Base-by-base conservation (phyloP, 2,329 filamentous ascomycete species). In the Parastagonospora nodorum region DNA sequence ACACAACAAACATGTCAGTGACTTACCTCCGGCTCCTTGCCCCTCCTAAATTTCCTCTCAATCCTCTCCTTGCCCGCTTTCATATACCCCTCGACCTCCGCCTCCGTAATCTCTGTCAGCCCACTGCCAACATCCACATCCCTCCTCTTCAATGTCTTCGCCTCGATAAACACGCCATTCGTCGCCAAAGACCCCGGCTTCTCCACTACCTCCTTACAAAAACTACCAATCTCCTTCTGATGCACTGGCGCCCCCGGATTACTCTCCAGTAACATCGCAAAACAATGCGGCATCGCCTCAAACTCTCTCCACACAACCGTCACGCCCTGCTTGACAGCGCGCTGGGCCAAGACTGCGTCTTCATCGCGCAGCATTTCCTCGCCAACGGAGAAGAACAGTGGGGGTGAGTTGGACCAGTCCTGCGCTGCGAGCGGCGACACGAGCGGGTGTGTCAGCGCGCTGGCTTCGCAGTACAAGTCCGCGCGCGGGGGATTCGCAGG, bases 281-380 rank as follows among this genome's bases (percentile, higher is more conserved):
- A 93, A 60, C 84, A 85, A 73, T 92, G 89, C 46, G 90, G 88
- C 89, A 93, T 93, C 2, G 84, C 87, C 69, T 92, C 86, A 67
- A 86, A 94, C 73, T 90, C 84, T 67, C 89, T 84, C 63, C 86
- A 88, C 3, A 84, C 78, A 0, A 92, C 82, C 0, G 64, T 66
- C 0, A 87, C 86, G 5, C 83, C 84, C 39, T 88, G 82, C 7
- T 63, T 57, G 12, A 77, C 77, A 9, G 89, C 77, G 33, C 80
- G 78, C 35, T 75, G 72, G 0, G 86, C 88, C 2, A 90, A 66
- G 45, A 84, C 83, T 56, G 79, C 80, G 52, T 80, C 80, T 69
- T 92, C 88, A 68, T 90, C 88, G 1, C 82, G 77, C 8, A 93
- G 77, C 60, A 88, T 80, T 73, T 94, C 90, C 77, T 88, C 84